Base-by-base conservation (phyloP, 1,284 basidiomycete genomes). In the Fomitopsis pinicola region DNA sequence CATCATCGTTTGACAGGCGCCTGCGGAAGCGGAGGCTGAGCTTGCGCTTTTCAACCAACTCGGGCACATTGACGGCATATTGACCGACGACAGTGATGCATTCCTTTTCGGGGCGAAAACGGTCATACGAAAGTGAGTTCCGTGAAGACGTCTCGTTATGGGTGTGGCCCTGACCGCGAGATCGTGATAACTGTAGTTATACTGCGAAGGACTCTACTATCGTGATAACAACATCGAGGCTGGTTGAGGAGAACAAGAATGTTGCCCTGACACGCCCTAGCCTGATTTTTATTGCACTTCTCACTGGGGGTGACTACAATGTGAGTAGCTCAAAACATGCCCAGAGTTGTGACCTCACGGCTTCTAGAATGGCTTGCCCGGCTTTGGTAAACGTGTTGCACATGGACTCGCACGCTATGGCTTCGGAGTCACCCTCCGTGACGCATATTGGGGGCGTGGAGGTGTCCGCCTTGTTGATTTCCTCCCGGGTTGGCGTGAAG, bases 11-110 rank as follows among this genome's bases (percentile, higher is more conserved):
- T 17, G n/a, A 19, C 35, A 80, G 73, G 85, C 85, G 0, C 80
- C 80, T 0, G 86, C 83, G 2, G 85, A 87, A 69, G 86, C 85
- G 1, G 85, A 87, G 65, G 85, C 86, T 0, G 84, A 87, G 63
- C 72, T 88, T 3, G 85, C 84, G 0, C 71, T 74, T 10, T 76
- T 87, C 71, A 80, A 78, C 59, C 61, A 65, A 1, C 70, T 73
- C 55, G 80, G 79, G 1, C 68, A 77, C 59, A 76, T 87, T 48
- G 85, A 87, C 66, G 80, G 77, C 1, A 76, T 87, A 0, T 64
- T 86, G 8, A 83, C 83, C 3, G 82, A 85, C 66, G 85, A 86
- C 64, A 78, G 78, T 1, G 83, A 87, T 64, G 60, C 57, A 3
- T 63, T 72, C 35, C 19, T 70, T 8, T 72, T 71, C 55, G 69